These are phyloP conservation scores for Talaromyces sp. DNA, from an alignment of 2,329 filamentous ascomycete genomes.

Conservation along the genomic window DNA sequence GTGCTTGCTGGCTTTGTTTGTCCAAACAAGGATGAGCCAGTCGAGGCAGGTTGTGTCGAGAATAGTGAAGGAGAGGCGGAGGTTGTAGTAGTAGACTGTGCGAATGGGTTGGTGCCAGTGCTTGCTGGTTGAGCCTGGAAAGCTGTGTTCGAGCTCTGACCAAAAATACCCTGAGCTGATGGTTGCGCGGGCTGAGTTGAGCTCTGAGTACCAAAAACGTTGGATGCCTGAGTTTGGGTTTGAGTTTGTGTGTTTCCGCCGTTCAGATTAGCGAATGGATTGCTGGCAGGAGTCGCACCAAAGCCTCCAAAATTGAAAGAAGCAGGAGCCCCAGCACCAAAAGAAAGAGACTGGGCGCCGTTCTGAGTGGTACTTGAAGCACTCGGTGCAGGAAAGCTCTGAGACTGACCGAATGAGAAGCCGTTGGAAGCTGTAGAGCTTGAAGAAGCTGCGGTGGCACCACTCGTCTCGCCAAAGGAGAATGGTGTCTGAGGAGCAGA, in stretches of 20 bases:
- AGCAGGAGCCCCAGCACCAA: conserved; percentile 29
- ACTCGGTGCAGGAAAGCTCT: conserved; percentile 32
- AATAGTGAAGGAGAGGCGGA: conserved; percentile 7
- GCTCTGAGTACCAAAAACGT: conserved; percentile 12
- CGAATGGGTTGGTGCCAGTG: conserved; percentile 24
- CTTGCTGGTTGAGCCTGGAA: conserved; percentile 20
- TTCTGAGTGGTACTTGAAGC: conserved; percentile 24
- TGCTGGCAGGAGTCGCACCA: conserved; percentile 33
- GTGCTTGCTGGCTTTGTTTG: conserved; percentile 20
- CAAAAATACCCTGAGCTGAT: conserved; percentile 10
- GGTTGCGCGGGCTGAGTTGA: conserved; percentile 10
- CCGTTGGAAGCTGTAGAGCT: conserved; percentile 27
- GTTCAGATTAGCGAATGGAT: conserved; percentile 36
- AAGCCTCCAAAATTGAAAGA: conserved; percentile 25
- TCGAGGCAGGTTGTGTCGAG: conserved; percentile 9
- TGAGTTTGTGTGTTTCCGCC: conserved; percentile 18
- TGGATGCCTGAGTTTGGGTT: conserved; percentile 23
- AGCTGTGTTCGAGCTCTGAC: not conserved
- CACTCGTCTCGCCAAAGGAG: conserved; percentile 30
- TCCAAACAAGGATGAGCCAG: conserved; percentile 17
- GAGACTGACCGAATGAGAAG: conserved; percentile 36
- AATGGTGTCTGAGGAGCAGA: conserved; percentile 21
- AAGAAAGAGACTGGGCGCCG: conserved; percentile 28
- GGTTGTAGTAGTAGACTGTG: conserved; percentile 11
- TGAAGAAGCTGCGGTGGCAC: conserved; percentile 26